phyloP scores from a whole-genome alignment of 495 filamentous ascomycete genomes.

The Trypethelium eluteriae region DNA sequence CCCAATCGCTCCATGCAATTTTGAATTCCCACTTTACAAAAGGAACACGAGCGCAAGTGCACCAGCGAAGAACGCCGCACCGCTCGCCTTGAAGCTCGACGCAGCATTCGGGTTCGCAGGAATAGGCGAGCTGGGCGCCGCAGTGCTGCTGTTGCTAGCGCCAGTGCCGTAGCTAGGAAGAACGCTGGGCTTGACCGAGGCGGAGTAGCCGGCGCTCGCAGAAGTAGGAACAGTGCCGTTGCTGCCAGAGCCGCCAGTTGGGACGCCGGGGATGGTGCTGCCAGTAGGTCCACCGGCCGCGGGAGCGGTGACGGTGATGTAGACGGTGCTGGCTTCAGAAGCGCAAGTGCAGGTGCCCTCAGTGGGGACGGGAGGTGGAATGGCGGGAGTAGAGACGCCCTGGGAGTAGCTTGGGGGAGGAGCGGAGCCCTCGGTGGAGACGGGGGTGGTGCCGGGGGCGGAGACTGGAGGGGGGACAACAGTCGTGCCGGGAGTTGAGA shows the following conservation, averaged over 20 bases:
- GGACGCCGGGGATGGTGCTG: neutral
- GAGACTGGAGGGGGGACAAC: slow-evolving; percentile 1
- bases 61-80: slow-evolving; percentile 3
- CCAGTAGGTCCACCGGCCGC: neutral
- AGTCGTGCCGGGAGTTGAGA: slow-evolving; percentile 9
- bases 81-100: neutral
- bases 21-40: neutral
- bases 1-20: slow-evolving; percentile 1
- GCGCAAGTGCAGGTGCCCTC: slow-evolving; percentile 6
- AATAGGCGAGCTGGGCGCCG: neutral
- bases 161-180: neutral
- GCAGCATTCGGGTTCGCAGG: neutral
- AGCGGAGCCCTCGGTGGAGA: neutral
- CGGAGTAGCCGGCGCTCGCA: neutral
- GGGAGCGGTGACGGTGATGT: slow-evolving; percentile 5
- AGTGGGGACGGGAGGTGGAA: neutral
- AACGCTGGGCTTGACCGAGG: neutral
- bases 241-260: neutral
- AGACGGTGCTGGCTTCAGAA: neutral
- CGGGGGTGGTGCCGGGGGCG: neutral
- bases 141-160: neutral
- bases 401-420: neutral
- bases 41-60: neutral
- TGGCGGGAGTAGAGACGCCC: neutral
- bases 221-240: neutral